Percentiles rank a stretch among this genome's conserved stretches.
Conservation (phyloP, 768 basidiomycete species). For the Amanita pseudoporphyria region DNA sequence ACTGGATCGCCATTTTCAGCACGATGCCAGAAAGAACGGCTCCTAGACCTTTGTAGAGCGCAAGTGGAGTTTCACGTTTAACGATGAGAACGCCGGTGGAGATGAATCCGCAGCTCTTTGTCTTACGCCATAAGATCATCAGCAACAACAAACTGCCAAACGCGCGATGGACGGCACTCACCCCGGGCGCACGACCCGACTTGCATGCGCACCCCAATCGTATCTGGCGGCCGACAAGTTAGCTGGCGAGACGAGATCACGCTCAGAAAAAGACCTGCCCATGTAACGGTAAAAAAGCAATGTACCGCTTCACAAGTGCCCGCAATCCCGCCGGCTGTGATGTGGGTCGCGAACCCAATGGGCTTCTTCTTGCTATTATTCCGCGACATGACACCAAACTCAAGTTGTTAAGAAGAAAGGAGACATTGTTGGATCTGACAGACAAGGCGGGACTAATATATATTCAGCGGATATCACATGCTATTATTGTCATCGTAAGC, state of each 20-base stretch:
- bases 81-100: conserved; percentile 87
- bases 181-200: conserved; percentile 72
- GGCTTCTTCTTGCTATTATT: conserved; percentile 56
- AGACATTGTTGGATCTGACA: too few species aligned
- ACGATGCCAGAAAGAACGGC: conserved; percentile 96
- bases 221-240: conserved; percentile 89
- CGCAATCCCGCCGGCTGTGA: conserved; percentile 90
- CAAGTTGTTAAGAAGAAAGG: too few species aligned
- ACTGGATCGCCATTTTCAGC: conserved; percentile 99
- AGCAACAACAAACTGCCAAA: background rate
- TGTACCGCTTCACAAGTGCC: conserved; percentile 89
- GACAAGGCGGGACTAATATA: too few species aligned
- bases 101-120: conserved; percentile 85
- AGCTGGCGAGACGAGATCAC: conserved; percentile 30
- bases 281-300: conserved; percentile 7
- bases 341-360: conserved; percentile 79
- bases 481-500: too few species aligned
- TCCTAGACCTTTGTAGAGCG: conserved; percentile 96
- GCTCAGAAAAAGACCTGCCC: background rate
- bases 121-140: conserved; percentile 38
- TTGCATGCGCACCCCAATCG: conserved; percentile 99
- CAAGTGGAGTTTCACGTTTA: conserved; percentile 85
- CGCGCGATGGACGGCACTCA: conserved; percentile 39
- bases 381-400: conserved; percentile 37
- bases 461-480: too few species aligned